phyloP scores from a whole-genome alignment of 1,139 yeast genomes.

The Yamadazyma blattariae region DNA sequence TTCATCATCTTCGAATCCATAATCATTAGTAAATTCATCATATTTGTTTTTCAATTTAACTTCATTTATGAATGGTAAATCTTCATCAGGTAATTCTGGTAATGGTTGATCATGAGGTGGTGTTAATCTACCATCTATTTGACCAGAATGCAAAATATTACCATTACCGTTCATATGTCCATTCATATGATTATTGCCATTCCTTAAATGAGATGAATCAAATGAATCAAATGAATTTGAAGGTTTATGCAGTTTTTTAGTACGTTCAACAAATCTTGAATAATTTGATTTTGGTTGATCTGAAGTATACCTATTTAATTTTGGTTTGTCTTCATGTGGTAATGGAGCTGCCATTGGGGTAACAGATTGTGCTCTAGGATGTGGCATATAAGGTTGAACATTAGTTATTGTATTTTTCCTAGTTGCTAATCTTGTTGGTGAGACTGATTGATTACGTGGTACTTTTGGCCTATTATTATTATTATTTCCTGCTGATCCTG shows the following conservation, averaged over 20 bases:
- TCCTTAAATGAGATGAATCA: conserved; percentile 11
- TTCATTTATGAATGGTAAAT: conserved; percentile 40
- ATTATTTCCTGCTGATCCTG: background rate
- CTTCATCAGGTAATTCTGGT: conserved; percentile 20
- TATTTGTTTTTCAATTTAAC: conserved; percentile 23
- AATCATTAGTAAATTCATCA: conserved; percentile 3
- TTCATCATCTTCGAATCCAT: conserved; percentile 16
- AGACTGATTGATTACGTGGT: conserved; percentile 3
- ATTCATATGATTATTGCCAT: conserved; percentile 1
- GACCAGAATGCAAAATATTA: background rate
- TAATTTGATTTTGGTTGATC: conserved; percentile 15
- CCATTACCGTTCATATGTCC: conserved; percentile 1
- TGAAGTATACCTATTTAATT: conserved; percentile 12
- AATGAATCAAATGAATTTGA: conserved; percentile 12
- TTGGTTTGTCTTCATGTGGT: conserved; percentile 6
- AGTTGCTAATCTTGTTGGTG: conserved; percentile 6
- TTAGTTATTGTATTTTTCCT: conserved; percentile 21
- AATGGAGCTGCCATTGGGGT: background rate
- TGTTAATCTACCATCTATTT: conserved; percentile 1
- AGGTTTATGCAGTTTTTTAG: conserved; percentile 9
- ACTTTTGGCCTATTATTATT: conserved; percentile 5
- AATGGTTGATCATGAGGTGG: conserved; percentile 11
- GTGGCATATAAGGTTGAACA: conserved; percentile 23
- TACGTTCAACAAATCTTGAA: conserved; percentile 13
- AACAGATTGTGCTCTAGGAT: conserved; percentile 6